Evolutionary conservation across 164 flowering plant genomes (phyloP).

Genomic region (Malania oleifera): DNA sequence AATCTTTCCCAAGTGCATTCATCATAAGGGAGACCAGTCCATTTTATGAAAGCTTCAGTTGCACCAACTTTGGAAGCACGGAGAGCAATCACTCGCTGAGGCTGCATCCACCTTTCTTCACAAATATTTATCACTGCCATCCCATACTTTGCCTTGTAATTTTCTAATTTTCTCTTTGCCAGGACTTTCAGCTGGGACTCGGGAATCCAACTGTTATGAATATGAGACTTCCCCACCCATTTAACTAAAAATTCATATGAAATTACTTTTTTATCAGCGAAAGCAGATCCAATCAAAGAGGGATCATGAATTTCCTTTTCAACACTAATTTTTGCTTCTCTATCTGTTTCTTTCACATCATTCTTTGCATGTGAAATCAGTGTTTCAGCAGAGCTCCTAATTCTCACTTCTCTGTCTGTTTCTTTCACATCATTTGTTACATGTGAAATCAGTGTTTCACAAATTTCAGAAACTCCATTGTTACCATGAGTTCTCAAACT

Average conservation of each 20-base stretch:
- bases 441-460: conserved; percentile 16
- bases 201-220: conserved; percentile 85
- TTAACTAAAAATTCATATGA: conserved; percentile 81
- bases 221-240: conserved; percentile 92
- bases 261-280: conserved; percentile 15
- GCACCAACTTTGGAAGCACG: conserved; percentile 45
- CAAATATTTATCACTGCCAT: conserved; percentile 65
- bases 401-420: conserved; percentile 17
- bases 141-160: conserved; percentile 90
- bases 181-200: conserved; percentile 74
- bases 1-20: conserved; percentile 97
- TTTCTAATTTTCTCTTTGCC: conserved; percentile 91
- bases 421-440: conserved; percentile 19
- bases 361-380: conserved; percentile 14
- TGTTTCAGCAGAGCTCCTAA: conserved; percentile 12
- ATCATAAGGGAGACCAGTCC: conserved; percentile 91
- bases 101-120: conserved; percentile 84
- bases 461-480: conserved; percentile 13
- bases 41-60: conserved; percentile 72
- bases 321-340: conserved; percentile 13
- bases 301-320: conserved; percentile 23
- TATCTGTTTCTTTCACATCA: conserved; percentile 20
- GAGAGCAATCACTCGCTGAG: conserved; percentile 76
- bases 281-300: conserved; percentile 20
- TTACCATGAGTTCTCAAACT: conserved; percentile 15